Evolutionary conservation across 2,329 filamentous ascomycete species (phyloP), one percentile per base, ranked within the genome.

Genomic region (Beauveria scarabaeidicola): DNA sequence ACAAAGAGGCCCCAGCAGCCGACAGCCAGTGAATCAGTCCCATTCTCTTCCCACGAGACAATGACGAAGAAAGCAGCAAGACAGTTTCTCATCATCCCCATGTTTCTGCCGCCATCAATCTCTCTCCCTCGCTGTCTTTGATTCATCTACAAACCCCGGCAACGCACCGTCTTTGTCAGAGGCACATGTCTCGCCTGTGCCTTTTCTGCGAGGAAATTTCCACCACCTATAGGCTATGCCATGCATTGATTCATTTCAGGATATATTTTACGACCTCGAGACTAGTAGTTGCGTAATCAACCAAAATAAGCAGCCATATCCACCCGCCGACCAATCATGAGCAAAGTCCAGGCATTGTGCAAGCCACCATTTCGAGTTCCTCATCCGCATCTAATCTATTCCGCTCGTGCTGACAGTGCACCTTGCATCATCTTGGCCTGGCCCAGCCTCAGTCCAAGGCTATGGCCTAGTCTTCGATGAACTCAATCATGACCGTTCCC

Each of bases 401-500:
- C 38, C 8, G n/a, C 38, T 43, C n/a, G 51, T 13, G 15, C 43
- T 7, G 13, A 21, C 13, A 25, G 9, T 46, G 13, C 21, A 17
- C 43, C 23, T 46, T 6, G 32, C 11, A 36, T 36, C 32, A 36
- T 36, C 32, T 36, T 36, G 32, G 32, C 32, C 32, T 36, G 32
- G 32, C 11, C 32, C 32, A 36, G 32, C 11, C 19, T 5, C 41
- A 23, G 10, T 19, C 6, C 50, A 25, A 38, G 17, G 11, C 17
- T n/a, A 13, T 36, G 11, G 19, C 9, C 41, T 64, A 76, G 32
- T 82, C 79, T 71, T 90, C 87, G 60, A 89, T 74, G 69, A 91
- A 95, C 72, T 97, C 94, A 65, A 99, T 87, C 90, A 97, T 97
- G 8, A 99, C 88, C 0, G 91, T 96, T 3, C 89, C 91, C 69